A percentile compares a stretch with the other conserved stretches of the same genome.
phyloP scores from a whole-genome alignment of 306 rosid genomes.

The Begonia masoniana region DNA sequence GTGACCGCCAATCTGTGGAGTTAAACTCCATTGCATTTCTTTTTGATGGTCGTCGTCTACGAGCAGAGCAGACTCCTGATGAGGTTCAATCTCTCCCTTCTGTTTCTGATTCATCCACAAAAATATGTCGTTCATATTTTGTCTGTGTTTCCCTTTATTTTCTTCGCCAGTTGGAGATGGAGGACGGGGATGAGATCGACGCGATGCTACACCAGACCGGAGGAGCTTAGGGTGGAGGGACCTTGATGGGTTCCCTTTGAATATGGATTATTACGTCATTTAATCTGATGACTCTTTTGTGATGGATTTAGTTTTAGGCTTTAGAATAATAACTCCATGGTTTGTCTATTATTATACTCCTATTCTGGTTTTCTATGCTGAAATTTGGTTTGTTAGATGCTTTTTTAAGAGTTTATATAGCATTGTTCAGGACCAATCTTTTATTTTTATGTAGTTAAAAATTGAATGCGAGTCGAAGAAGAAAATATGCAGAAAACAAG shows the following conservation, averaged over 20 bases:
- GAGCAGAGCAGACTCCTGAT: too few relatives aligned
- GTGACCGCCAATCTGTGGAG: slow-evolving; percentile 22
- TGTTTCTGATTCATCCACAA: background rate
- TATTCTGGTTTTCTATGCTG: too few relatives aligned
- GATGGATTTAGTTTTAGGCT: background rate
- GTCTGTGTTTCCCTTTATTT: background rate
- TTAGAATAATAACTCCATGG: too few relatives aligned
- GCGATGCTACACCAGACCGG: slow-evolving; percentile 47
- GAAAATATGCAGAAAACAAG: too few relatives aligned
- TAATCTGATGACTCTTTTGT: background rate
- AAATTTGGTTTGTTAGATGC: too few relatives aligned
- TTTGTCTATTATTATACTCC: too few relatives aligned
- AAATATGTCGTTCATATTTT: background rate
- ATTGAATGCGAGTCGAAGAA: too few relatives aligned
- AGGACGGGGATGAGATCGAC: slow-evolving; percentile 44
- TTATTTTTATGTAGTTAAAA: too few relatives aligned
- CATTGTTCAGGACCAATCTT: too few relatives aligned
- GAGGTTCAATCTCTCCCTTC: slow-evolving; percentile 16
- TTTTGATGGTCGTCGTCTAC: slow-evolving; percentile 27
- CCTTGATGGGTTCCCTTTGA: background rate
- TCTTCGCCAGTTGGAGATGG: slow-evolving; percentile 30
- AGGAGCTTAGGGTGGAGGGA: slow-evolving; percentile 8
- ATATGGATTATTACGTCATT: too few relatives aligned
- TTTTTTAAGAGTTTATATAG: too few relatives aligned
- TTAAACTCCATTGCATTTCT: slow-evolving; percentile 14